Evolutionary conservation across 441 rosid species (phyloP), one percentile per base, ranked within the genome.

Genomic region (Dalechampia spathulata): DNA sequence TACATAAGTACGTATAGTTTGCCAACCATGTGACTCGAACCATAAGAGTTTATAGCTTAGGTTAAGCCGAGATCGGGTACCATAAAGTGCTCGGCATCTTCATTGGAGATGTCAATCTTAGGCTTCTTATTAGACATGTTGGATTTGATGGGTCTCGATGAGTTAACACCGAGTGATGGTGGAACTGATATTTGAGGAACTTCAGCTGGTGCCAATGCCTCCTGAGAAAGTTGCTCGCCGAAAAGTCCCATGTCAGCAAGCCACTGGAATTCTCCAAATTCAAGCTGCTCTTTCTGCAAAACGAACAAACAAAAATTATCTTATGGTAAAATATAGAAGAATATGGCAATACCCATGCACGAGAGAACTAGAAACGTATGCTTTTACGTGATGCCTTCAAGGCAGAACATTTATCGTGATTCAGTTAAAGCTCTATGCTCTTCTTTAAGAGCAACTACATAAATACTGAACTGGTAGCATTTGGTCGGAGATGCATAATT

Each of bases 21-120:
- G 21, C 52, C 44, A 28, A 25, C 11, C 46, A 38, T 37, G 54
- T 19, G 15, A 50, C 26, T 21, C 23, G 26, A 16, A 21, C 48
- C 16, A 15, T 13, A 14, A n/a, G 39, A 27, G 34, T 28, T 23
- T 20, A 23, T 43, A 28, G 41, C 23, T 27, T 10, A 3, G 20
- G 50, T 83, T 58, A 83, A n/a, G n/a, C 97, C 97, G 15, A 93
- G 90, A 66, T 93, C 90, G 3, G 97, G 99, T 51, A 93, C 99
- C 5, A 80, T 85, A 76, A 80, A 89, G 75, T 61, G 72, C 75
- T 89, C 98, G 4, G 83, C 88, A 1, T 86, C 86, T 5, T 91
- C 96, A 0, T 72, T 75, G 21, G 57, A 50, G 57, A 73, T 48
- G 60, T 85, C 96, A 15, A 82, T 58, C 73, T 97, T 82, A 4